These are phyloP conservation scores for Trichomonascaceae sp. DNA, from an alignment of 1,139 yeast genomes.

Conservation along the genomic window DNA sequence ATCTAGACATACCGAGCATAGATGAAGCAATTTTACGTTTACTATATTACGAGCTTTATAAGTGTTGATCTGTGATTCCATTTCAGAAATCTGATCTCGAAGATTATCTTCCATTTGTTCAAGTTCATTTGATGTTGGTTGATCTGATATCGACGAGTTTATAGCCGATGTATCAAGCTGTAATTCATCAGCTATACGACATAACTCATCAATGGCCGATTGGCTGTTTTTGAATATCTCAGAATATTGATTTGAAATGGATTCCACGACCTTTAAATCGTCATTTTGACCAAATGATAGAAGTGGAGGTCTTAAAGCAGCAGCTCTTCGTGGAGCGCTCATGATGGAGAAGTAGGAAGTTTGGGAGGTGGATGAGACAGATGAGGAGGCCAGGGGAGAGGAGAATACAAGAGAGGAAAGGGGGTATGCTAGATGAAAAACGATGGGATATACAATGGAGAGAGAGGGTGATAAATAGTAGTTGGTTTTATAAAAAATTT, in stretches of 20 bases:
- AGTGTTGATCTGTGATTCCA: slow-evolving; percentile 15
- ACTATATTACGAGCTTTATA: slow-evolving; percentile 19
- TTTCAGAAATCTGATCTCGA: slow-evolving; percentile 9
- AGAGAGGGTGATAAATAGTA: no score
- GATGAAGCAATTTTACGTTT: slow-evolving; percentile 17
- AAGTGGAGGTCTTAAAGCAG: slow-evolving; percentile 10
- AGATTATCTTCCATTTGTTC: slow-evolving; percentile 12
- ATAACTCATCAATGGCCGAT: slow-evolving; percentile 25
- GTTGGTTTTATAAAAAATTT: no score
- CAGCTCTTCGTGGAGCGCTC: slow-evolving; percentile 7
- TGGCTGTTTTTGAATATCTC: slow-evolving; percentile 23
- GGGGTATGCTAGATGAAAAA: not conserved
- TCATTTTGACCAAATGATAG: slow-evolving; percentile 18
- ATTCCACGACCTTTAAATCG: slow-evolving; percentile 26
- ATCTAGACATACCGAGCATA: slow-evolving; percentile 21
- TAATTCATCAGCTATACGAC: slow-evolving; percentile 26
- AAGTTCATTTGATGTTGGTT: slow-evolving; percentile 7
- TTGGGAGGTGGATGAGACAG: not conserved
- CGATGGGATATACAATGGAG: no score
- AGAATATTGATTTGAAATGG: slow-evolving; percentile 25
- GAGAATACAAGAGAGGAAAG: not conserved
- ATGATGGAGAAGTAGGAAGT: not conserved
- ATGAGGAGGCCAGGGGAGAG: not conserved
- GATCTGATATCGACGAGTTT: not conserved
- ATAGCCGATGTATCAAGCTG: slow-evolving; percentile 15